Percentiles rank a stretch among this genome's conserved stretches.
phyloP scores from a whole-genome alignment of 352 stramenopile genomes.

The Peronospora belbahrii region DNA sequence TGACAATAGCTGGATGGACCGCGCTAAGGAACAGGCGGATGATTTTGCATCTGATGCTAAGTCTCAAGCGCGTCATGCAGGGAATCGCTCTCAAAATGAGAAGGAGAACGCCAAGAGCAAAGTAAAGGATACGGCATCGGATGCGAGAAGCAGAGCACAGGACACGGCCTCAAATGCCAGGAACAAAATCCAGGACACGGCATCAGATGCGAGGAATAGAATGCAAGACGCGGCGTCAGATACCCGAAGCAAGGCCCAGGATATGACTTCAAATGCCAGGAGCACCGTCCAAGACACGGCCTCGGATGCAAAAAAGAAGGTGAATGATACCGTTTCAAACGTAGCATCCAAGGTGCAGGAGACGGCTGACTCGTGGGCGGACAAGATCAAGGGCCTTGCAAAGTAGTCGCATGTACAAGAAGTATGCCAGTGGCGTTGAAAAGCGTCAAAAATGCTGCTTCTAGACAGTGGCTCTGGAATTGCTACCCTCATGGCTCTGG shows the following conservation, averaged over 20 bases:
- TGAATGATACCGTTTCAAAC: too few relatives aligned
- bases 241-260: slow-evolving; percentile 16
- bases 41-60: slow-evolving; percentile 23
- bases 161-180: slow-evolving; percentile 30
- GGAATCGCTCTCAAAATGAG: slow-evolving; percentile 20
- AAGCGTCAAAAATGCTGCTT: too few relatives aligned
- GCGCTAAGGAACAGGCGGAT: slow-evolving; percentile 31
- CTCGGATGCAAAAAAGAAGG: too few relatives aligned
- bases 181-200: slow-evolving; percentile 29
- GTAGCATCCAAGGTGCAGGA: too few relatives aligned
- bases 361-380: slow-evolving; percentile 25
- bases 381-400: slow-evolving; percentile 28
- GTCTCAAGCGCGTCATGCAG: slow-evolving; percentile 17
- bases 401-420: slow-evolving; percentile 20
- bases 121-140: slow-evolving; percentile 26
- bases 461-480: too few relatives aligned
- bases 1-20: slow-evolving; percentile 51
- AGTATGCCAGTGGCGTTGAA: too few relatives aligned
- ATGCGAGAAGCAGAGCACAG: slow-evolving; percentile 35
- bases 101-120: slow-evolving; percentile 26
- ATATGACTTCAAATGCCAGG: too few relatives aligned
- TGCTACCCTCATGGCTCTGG: too few relatives aligned
- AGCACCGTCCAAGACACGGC: too few relatives aligned
- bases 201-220: slow-evolving; percentile 28
- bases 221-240: slow-evolving; percentile 33